phyloP scores from a whole-genome alignment of 2,329 filamentous ascomycete species.

The Epichloe gansuensis region DNA sequence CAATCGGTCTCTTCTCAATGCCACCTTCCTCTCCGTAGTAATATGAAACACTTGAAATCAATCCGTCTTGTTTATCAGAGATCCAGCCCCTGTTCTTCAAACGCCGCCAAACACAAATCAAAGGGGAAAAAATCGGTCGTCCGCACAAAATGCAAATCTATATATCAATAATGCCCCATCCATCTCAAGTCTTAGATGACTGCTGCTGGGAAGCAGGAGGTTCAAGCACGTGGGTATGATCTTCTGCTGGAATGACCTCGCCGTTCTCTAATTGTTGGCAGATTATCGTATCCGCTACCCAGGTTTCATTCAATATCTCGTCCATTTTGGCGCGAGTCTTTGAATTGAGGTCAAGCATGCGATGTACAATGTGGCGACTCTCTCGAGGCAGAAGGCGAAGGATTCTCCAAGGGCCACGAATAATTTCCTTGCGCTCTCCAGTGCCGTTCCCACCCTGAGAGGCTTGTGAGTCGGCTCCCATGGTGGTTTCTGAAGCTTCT shows the following conservation, averaged over 20 bases:
- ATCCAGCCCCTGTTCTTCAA: neutral
- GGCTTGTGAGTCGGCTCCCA: conserved; percentile 7
- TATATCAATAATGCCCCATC: neutral
- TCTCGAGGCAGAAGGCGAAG: conserved; percentile 79
- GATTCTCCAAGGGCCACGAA: conserved; percentile 86
- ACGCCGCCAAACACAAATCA: neutral
- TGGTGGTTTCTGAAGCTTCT: neutral
- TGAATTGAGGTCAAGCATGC: conserved; percentile 86
- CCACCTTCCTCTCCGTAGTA: neutral
- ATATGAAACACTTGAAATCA: neutral
- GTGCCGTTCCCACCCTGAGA: conserved; percentile 7
- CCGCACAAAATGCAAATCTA: neutral
- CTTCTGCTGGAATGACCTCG: conserved; percentile 56
- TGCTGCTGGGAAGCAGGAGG: conserved; percentile 41
- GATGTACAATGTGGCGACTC: conserved; percentile 75
- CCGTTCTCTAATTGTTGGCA: conserved; percentile 68
- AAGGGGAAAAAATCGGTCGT: neutral
- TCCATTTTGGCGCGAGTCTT: conserved; percentile 71
- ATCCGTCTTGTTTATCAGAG: neutral
- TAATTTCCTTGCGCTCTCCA: conserved; percentile 57
- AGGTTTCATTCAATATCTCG: conserved; percentile 78
- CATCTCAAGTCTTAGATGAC: conserved; percentile 11
- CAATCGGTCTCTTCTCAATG: neutral
- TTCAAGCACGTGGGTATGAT: conserved; percentile 78
- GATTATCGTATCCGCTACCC: conserved; percentile 76